A percentile compares a stretch with the other conserved stretches of the same genome.
Evolutionary conservation across 129 eudicot genomes (phyloP).

Genomic region (Flaveria robusta): DNA sequence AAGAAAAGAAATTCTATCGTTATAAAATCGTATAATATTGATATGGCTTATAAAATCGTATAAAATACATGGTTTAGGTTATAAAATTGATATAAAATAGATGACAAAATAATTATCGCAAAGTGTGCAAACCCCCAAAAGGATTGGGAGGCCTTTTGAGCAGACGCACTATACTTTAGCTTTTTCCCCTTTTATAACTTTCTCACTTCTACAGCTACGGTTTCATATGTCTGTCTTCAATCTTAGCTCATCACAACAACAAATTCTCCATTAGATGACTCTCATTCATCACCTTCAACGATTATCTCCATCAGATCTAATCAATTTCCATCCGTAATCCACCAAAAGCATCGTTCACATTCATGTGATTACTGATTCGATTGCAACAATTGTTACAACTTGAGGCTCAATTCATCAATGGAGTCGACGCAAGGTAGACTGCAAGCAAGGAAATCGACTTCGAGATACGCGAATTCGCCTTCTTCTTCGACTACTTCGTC

Average conservation of each 20-base stretch:
- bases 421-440: conserved; percentile 41
- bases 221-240: conserved; percentile 23
- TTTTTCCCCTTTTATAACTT: conserved; percentile 21
- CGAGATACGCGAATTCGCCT: conserved; percentile 48
- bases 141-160: background rate
- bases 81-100: too few species aligned
- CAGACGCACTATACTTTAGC: background rate
- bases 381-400: background rate
- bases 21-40: too few species aligned
- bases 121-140: background rate
- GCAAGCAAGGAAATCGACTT: conserved; percentile 40
- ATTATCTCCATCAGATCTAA: conserved; percentile 25
- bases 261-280: background rate
- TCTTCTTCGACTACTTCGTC: conserved; percentile 83
- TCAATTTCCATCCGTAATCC: conserved; percentile 2
- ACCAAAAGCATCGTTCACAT: background rate
- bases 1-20: too few species aligned
- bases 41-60: too few species aligned
- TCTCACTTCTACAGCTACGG: conserved; percentile 27
- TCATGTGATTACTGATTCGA: conserved; percentile 9
- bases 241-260: conserved; percentile 32
- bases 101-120: background rate
- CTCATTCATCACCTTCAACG: conserved; percentile 7
- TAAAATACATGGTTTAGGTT: too few species aligned
- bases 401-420: conserved; percentile 42